Base-by-base conservation (phyloP, 1,284 basidiomycete species). In the Malassezia dermatis region DNA sequence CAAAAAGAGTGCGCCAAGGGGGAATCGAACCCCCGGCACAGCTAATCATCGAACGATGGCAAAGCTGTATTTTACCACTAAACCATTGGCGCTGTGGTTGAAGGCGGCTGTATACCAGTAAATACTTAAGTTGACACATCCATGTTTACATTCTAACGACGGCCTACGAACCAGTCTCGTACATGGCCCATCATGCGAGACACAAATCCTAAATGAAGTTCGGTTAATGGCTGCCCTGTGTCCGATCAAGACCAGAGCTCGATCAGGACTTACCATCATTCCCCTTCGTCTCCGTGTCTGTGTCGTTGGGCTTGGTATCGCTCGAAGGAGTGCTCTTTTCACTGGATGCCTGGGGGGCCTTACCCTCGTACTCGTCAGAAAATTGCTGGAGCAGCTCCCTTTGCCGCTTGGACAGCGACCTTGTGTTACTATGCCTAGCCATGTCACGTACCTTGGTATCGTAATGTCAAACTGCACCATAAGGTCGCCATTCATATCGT, bases 391-490 rank as follows among this genome's bases (percentile, higher is more conserved):
- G 75, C 59, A 95, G 83, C 74, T 88, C 84, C 57, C 86, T 84
- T 79, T 95, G 90, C 41, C 84, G 83, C 63, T 81, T 77, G 2
- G 88, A 85, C 54, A 95, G 79, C 24, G 86, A 82, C 76, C 89
- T 91, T 43, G 10, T 17, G 48, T 45, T 13, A 44, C 15, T n/a
- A 17, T 1, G 8, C 23, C 15, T 48, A 27, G 11, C 10, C 12
- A 12, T 19, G n/a, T 1, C 7, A 74, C 83, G 76, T 74, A 90
- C 89, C 91, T 84, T 23, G 94, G 94, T 65, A 98, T 82, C 67
- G 86, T 82, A 40, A 96, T 81, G 46, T 81, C 82, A 78, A 96
- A 98, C 45, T 84, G 83, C 53, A 98, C 88, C 71, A 91, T 86
- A 56, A 96, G 77, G 77, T 98, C 93, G 43, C 93, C 93, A 13